Evolutionary conservation across 306 rosid genomes (phyloP).

Genomic region (Ammopiptanthus mongolicus): DNA sequence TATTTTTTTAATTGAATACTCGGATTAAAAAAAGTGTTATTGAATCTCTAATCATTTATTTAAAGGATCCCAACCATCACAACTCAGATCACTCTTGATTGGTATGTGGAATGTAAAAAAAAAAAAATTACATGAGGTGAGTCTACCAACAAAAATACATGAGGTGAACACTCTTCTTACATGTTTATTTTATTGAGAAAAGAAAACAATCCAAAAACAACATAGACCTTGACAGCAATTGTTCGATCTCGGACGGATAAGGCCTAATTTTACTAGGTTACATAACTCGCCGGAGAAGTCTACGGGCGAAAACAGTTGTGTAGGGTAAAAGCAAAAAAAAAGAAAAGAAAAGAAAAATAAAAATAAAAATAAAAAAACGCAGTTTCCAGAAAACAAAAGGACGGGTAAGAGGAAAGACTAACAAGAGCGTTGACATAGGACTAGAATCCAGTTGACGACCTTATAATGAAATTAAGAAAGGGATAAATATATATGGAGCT

Average conservation of each 20-base stretch:
- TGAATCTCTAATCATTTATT: no score
- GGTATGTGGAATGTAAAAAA: no score
- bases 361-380: background rate
- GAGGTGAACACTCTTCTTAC: background rate
- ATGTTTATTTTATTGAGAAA: background rate
- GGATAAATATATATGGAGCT: slow-evolving; percentile 6
- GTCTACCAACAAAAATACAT: no score
- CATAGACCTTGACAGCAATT: background rate
- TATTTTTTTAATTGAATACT: background rate
- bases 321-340: background rate
- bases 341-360: no score
- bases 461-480: slow-evolving; percentile 15
- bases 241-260: no score
- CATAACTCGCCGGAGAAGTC: background rate
- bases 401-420: background rate
- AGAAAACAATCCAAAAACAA: background rate
- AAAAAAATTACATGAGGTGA: no score
- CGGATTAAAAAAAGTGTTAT: no score
- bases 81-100: no score
- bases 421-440: slow-evolving; percentile 33
- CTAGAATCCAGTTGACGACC: slow-evolving; percentile 30
- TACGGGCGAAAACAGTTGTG: background rate
- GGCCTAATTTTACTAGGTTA: no score
- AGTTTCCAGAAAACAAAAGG: no score
- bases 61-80: no score